A percentile compares a stretch with the other conserved stretches of the same genome.
Evolutionary conservation across 2,329 filamentous ascomycete genomes (phyloP).

Genomic region (Drechslerella stenobrocha): DNA sequence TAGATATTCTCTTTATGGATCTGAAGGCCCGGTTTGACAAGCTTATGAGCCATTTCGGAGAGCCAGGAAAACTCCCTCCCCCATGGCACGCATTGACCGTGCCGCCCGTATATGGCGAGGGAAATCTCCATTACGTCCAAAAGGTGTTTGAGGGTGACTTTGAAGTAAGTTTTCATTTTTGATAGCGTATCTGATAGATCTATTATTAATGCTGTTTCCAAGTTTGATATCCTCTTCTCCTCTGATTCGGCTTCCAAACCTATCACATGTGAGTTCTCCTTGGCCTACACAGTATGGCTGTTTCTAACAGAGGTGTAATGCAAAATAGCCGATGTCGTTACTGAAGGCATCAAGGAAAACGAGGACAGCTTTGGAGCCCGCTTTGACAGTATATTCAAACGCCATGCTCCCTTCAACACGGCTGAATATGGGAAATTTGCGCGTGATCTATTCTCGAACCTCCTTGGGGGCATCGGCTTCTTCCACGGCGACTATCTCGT

Average conservation of each 20-base stretch:
- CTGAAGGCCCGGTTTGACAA: conserved; percentile 68
- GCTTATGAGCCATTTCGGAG: conserved; percentile 64
- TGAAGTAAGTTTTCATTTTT: conserved; percentile 58
- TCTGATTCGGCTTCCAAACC: conserved; percentile 68
- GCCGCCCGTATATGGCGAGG: conserved; percentile 67
- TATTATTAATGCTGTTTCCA: conserved; percentile 12
- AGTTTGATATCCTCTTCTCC: conserved; percentile 90
- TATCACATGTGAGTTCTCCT: conserved; percentile 59
- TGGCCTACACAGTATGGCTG: not conserved
- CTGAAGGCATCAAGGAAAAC: conserved; percentile 68
- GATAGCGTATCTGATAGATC: conserved; percentile 15
- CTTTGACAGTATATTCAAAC: conserved; percentile 72
- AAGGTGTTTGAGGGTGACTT: conserved; percentile 89
- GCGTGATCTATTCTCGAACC: conserved; percentile 88
- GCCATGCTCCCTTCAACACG: conserved; percentile 73
- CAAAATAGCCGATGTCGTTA: conserved; percentile 64
- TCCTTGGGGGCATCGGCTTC: conserved; percentile 91
- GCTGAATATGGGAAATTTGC: conserved; percentile 77
- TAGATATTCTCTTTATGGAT: conserved; percentile 64
- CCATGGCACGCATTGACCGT: conserved; percentile 85
- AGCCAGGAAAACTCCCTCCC: conserved; percentile 73
- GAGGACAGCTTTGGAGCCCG: conserved; percentile 72
- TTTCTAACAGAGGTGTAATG: conserved; percentile 48
- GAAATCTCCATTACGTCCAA: conserved; percentile 85
- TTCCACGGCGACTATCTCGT: conserved; percentile 88